Percentiles rank a stretch among this genome's conserved stretches.
Conservation (phyloP, 768 basidiomycete genomes). For the Lentinula detonsa region DNA sequence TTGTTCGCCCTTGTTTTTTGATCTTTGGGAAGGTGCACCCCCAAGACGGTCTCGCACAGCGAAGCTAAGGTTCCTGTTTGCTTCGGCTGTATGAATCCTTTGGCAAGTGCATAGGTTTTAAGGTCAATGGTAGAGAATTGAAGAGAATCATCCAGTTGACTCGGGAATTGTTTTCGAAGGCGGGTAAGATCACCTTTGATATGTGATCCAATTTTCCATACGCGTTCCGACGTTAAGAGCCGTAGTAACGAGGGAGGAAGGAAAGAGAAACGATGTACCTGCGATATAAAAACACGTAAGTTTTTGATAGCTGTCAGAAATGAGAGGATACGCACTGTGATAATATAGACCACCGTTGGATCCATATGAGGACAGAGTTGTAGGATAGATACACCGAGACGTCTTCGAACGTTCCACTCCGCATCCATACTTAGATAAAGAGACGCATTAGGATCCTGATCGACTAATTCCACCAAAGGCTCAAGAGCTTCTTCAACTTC, state of each 20-base stretch:
- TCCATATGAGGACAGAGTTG: slow-evolving; percentile 11
- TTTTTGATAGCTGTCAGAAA: neutral
- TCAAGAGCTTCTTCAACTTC: slow-evolving; percentile 15
- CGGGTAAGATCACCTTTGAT: slow-evolving; percentile 14
- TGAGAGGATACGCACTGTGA: slow-evolving; percentile 1
- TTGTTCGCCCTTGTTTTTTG: slow-evolving; percentile 3
- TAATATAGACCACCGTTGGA: slow-evolving; percentile 6
- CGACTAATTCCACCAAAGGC: slow-evolving; percentile 10
- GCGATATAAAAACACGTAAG: neutral
- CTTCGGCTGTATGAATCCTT: slow-evolving; percentile 4
- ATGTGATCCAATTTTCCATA: slow-evolving; percentile 9
- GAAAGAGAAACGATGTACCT: slow-evolving; percentile 2
- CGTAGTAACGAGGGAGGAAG: slow-evolving; percentile 4
- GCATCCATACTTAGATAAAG: slow-evolving; percentile 8
- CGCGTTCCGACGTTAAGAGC: neutral
- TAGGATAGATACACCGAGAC: slow-evolving; percentile 10
- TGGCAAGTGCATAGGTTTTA: slow-evolving; percentile 8
- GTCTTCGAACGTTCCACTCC: slow-evolving; percentile 13
- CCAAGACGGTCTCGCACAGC: slow-evolving; percentile 6
- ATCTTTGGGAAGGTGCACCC: slow-evolving; percentile 8
- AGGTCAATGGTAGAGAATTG: slow-evolving; percentile 11
- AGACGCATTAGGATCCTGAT: slow-evolving; percentile 4
- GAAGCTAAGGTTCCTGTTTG: slow-evolving; percentile 4
- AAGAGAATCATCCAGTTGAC: neutral
- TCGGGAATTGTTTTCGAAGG: slow-evolving; percentile 11